Evolutionary conservation across 78 protist genomes (phyloP).

Genomic region (Dictyostelium discoideum): dicty_2.7 NC_007089.4:1503501-1504000

Average conservation of each 20-base stretch:
- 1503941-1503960: constrained; percentile 45
- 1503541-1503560: too few species aligned
- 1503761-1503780: too few species aligned
- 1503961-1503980: constrained; percentile 68
- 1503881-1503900: constrained; percentile 53
- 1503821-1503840: constrained; percentile 69
- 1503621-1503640: too few species aligned
- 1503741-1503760: background rate
- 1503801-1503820: constrained; percentile 50
- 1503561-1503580: background rate
- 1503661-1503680: too few species aligned
- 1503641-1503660: too few species aligned
- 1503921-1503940: constrained; percentile 57
- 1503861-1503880: constrained; percentile 52
- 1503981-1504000: background rate
- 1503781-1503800: too few species aligned
- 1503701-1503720: background rate
- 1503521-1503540: too few species aligned
- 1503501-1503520: background rate
- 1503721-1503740: background rate
- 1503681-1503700: too few species aligned
- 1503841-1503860: constrained; percentile 48
- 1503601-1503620: too few species aligned
- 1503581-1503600: background rate
- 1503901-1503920: constrained; percentile 43